Base-by-base conservation (phyloP, 1,139 yeast genomes). In the Lipomyces yarrowii region DNA sequence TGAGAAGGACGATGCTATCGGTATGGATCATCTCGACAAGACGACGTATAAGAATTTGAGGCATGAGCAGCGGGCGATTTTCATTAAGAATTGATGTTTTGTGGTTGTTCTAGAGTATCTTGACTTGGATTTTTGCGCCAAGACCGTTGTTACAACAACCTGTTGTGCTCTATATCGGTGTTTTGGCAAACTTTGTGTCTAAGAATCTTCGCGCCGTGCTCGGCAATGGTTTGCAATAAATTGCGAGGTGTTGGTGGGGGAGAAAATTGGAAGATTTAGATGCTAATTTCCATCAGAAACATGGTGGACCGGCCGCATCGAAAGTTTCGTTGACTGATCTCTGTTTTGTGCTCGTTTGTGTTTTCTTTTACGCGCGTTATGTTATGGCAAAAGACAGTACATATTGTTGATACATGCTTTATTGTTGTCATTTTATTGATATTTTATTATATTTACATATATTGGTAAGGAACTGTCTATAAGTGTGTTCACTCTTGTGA, bases 1-100 rank as follows among this genome's bases (percentile, higher is more conserved):
- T 68, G 80, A 82, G 15, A 81, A 81, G 37, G 79, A 81, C 52
- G 85, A 83, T 67, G 82, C 81, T 42, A 79, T 94, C 65, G 96
- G 93, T 30, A 81, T 94, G 75, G 97, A 94, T 74, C 97, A 91
- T 75, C 91, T 94, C 8, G 97, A 91, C 76, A 84, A 96, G 73
- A 77, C 83, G 51, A 81, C 84, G 33, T 65, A 70, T 39, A 70
- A 61, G 62, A 62, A 51, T 33, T 26, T 65, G 48, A 39, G 69
- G 21, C 65, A 67, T 59, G 68, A 80, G 69, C 90, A 87, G 71
- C 86, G 87, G 71, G 89, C 91, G 13, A 87, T 88, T 65, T 86
- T 86, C 64, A 82, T 82, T 66, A 82, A 80, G 68, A 77, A 74
- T 62, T 77, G 32, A 61, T 23, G n/a, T 15, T 7, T 13, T 5